Percentiles rank a stretch among this genome's conserved stretches.
Conservation (phyloP, 1,284 basidiomycete genomes). For the Fomitopsis palustris region DNA sequence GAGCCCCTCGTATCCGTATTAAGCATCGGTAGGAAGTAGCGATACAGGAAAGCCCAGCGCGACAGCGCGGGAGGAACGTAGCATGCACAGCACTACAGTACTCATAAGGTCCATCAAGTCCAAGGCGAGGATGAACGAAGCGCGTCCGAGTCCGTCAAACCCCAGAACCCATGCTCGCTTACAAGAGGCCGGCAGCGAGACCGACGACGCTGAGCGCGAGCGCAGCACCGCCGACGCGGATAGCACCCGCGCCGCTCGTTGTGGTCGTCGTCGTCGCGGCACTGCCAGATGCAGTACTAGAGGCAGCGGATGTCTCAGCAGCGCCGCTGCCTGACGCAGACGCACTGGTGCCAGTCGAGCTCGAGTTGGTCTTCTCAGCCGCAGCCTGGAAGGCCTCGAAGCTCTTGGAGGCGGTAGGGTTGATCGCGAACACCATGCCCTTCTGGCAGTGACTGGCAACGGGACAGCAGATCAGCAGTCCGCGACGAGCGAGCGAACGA, state of each 20-base stretch:
- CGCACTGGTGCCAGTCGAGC: conserved; percentile 15
- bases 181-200: conserved; percentile 31
- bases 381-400: conserved; percentile 33
- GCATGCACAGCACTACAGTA: conserved; percentile 2
- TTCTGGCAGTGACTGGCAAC: conserved; percentile 28
- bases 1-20: conserved; percentile 4
- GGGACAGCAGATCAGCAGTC: background rate
- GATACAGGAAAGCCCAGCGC: conserved; percentile 4
- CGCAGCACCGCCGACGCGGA: conserved; percentile 23
- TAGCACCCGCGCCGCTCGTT: conserved; percentile 20
- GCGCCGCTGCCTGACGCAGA: background rate
- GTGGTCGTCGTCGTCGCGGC: conserved; percentile 12
- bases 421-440: conserved; percentile 42
- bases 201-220: conserved; percentile 31
- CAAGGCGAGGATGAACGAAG: background rate
- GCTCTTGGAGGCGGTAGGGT: conserved; percentile 29
- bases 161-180: background rate
- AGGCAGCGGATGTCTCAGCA: background rate
- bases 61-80: conserved; percentile 3
- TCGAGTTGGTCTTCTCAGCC: conserved; percentile 27
- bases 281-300: conserved; percentile 1
- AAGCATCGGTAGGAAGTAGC: conserved; percentile 3
- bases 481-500: too few relatives aligned
- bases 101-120: background rate
- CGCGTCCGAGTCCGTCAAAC: background rate